A percentile compares a stretch with the other conserved stretches of the same genome.
These are phyloP conservation scores for Lentinula edodes DNA, from an alignment of 768 basidiomycete genomes.

Conservation along the genomic window DNA sequence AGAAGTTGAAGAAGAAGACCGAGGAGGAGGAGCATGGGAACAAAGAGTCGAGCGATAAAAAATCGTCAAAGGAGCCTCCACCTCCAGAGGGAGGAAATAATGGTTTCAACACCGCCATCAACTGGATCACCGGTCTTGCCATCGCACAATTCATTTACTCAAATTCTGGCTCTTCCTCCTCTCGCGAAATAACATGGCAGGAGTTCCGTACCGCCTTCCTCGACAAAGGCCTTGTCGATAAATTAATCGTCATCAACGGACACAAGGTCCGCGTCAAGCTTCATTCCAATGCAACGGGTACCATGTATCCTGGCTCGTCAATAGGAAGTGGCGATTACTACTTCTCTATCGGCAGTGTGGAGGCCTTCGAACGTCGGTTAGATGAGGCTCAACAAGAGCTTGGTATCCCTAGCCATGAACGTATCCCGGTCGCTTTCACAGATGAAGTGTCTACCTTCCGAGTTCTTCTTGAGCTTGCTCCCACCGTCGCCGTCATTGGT, in stretches of 20 bases:
- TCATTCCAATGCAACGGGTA: conserved; percentile 82
- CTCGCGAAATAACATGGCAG: conserved; percentile 98
- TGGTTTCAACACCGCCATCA: conserved; percentile 51
- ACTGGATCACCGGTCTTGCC: conserved; percentile 48
- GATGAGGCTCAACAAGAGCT: conserved; percentile 92
- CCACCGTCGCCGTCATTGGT: conserved; percentile 89
- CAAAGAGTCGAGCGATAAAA: conserved; percentile 17
- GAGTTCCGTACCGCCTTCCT: conserved; percentile 98
- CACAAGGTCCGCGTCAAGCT: conserved; percentile 87
- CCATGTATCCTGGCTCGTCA: conserved; percentile 62
- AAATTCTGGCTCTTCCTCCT: conserved; percentile 44
- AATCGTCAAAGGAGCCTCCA: conserved; percentile 39
- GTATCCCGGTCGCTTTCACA: conserved; percentile 95
- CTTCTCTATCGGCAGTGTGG: conserved; percentile 97
- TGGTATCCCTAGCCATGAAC: conserved; percentile 85
- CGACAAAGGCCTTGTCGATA: conserved; percentile 93
- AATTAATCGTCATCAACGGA: conserved; percentile 87
- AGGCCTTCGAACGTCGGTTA: conserved; percentile 92
- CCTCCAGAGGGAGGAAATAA: conserved; percentile 33
- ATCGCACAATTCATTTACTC: conserved; percentile 65
- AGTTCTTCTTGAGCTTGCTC: conserved; percentile 85
- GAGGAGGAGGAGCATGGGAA: conserved; percentile 21
- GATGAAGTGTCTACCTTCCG: conserved; percentile 86
- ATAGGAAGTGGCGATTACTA: conserved; percentile 64
- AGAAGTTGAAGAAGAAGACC: conserved; percentile 23